A percentile compares a stretch with the other conserved stretches of the same genome.
phyloP scores from a whole-genome alignment of 108 stramenopile genomes.

The Ochromonas danica region DNA sequence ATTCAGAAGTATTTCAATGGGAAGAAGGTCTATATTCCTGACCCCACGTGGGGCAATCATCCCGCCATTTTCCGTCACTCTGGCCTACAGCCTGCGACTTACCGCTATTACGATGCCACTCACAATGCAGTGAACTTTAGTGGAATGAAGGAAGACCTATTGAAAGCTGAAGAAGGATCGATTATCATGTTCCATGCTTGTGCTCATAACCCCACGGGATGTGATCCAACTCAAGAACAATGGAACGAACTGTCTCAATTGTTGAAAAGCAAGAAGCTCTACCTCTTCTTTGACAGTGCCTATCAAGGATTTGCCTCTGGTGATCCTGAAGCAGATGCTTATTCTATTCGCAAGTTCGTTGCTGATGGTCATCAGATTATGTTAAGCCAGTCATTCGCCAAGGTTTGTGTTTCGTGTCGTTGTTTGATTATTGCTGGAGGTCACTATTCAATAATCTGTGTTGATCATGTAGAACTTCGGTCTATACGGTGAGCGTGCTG shows the following conservation, averaged over 20 bases:
- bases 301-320: slow-evolving; percentile 98
- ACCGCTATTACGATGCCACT: slow-evolving; percentile 75
- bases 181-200: slow-evolving; percentile 93
- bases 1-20: slow-evolving; percentile 65
- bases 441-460: not conserved
- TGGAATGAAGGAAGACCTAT: slow-evolving; percentile 78
- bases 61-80: slow-evolving; percentile 77
- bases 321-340: slow-evolving; percentile 86
- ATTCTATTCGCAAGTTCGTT: slow-evolving; percentile 80
- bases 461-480: slow-evolving; percentile 77
- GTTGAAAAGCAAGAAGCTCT: slow-evolving; percentile 66
- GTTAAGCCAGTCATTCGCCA: slow-evolving; percentile 92
- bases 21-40: slow-evolving; percentile 77
- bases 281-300: slow-evolving; percentile 91
- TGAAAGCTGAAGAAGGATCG: slow-evolving; percentile 72
- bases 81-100: slow-evolving; percentile 76
- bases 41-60: slow-evolving; percentile 98
- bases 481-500: slow-evolving; percentile 93
- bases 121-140: slow-evolving; percentile 27
- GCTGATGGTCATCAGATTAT: slow-evolving; percentile 77
- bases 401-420: too few species aligned
- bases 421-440: not conserved
- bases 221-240: slow-evolving; percentile 84
- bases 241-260: slow-evolving; percentile 76
- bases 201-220: slow-evolving; percentile 98